Conservation (phyloP, 2,329 filamentous ascomycete species). For the Diplodia mutila region DNA sequence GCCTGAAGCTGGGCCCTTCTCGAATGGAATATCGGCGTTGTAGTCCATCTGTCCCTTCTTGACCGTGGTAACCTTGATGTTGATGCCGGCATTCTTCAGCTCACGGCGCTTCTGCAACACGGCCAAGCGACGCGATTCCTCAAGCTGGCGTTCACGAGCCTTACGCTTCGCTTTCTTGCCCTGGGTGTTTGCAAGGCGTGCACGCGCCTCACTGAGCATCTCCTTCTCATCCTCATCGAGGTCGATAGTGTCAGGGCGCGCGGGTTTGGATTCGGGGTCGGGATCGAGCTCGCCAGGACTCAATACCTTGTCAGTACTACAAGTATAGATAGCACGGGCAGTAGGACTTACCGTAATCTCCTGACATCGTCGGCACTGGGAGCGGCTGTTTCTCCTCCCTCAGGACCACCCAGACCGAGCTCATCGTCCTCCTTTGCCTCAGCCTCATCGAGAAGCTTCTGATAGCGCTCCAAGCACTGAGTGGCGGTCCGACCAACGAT, state of each 20-base stretch:
- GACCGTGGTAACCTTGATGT: conserved; percentile 88
- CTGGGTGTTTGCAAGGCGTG: conserved; percentile 94
- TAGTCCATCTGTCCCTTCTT: conserved; percentile 99
- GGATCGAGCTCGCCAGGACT: conserved; percentile 91
- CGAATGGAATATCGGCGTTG: conserved; percentile 97
- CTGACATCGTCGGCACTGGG: conserved; percentile 93
- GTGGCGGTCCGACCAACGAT: conserved; percentile 96
- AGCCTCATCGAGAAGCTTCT: conserved; percentile 93
- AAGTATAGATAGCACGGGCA: not conserved
- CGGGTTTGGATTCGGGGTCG: conserved; percentile 96
- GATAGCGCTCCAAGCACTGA: conserved; percentile 95
- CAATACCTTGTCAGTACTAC: not conserved
- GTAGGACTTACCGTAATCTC: conserved; percentile 55
- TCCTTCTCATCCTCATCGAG: conserved; percentile 99
- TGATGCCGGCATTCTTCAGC: conserved; percentile 96
- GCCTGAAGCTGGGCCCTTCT: conserved; percentile 83
- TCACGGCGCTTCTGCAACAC: conserved; percentile 93
- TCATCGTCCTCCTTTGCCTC: conserved; percentile 84
- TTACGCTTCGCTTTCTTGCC: conserved; percentile 99
- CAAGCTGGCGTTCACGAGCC: conserved; percentile 90
- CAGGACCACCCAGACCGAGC: conserved; percentile 80
- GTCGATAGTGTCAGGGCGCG: conserved; percentile 93
- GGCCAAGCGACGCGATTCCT: conserved; percentile 88
- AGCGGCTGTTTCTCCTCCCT: conserved; percentile 82
- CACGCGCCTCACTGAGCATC: conserved; percentile 97